Percentiles rank a stretch among this genome's conserved stretches.
Evolutionary conservation across 805 yeast genomes (phyloP).

Genomic region (Saccharomycopsis guyanensis): DNA sequence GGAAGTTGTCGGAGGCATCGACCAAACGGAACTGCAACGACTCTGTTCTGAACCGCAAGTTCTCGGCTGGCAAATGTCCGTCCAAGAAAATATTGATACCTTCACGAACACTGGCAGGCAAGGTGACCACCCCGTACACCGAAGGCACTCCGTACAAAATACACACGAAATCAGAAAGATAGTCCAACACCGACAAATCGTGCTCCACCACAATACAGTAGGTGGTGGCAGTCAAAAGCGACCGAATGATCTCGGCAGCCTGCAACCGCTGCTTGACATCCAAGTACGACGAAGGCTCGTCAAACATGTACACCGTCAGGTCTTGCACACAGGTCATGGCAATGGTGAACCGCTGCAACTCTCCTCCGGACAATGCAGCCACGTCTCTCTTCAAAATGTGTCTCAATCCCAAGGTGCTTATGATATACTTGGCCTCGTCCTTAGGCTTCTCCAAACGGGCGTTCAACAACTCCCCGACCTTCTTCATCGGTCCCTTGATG

Average conservation of each 20-base stretch:
- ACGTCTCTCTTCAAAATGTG: constrained; percentile 83
- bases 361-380: constrained; percentile 92
- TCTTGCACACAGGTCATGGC: constrained; percentile 94
- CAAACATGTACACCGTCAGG: constrained; percentile 97
- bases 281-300: constrained; percentile 96
- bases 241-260: constrained; percentile 92
- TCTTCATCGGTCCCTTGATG: constrained; percentile 78
- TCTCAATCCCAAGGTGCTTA: constrained; percentile 65
- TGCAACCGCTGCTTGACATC: constrained; percentile 98
- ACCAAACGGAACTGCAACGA: constrained; percentile 87
- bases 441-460: constrained; percentile 64
- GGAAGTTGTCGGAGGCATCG: constrained; percentile 76
- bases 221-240: constrained; percentile 63
- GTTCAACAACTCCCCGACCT: constrained; percentile 78
- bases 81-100: constrained; percentile 98
- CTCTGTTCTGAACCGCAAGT: constrained; percentile 93
- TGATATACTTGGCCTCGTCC: constrained; percentile 55
- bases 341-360: constrained; percentile 94
- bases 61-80: constrained; percentile 96
- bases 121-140: constrained; percentile 95
- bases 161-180: constrained; percentile 93
- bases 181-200: constrained; percentile 95
- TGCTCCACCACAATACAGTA: constrained; percentile 98
- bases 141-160: constrained; percentile 97
- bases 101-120: constrained; percentile 96